Evolutionary conservation across 2,329 filamentous ascomycete species (phyloP).

Genomic region (Ascochyta lentis): DNA sequence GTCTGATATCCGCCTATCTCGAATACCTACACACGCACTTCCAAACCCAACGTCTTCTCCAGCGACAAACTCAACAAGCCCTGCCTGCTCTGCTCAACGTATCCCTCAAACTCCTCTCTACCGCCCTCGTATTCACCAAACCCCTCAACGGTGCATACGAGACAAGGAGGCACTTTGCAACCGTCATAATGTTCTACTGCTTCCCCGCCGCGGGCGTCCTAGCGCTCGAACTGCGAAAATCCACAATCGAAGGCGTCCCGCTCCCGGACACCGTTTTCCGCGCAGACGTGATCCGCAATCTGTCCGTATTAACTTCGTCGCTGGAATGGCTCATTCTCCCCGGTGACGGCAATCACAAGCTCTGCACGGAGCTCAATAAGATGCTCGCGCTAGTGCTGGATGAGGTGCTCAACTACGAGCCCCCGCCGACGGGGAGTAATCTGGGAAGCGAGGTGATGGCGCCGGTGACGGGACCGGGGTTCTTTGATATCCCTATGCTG

Average conservation of each 20-base stretch:
- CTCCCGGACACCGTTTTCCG: slow-evolving; percentile 40
- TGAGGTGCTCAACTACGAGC: slow-evolving; percentile 47
- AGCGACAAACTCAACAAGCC: slow-evolving; percentile 41
- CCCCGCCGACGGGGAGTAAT: slow-evolving; percentile 27
- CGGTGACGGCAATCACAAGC: slow-evolving; percentile 45
- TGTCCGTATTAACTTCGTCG: slow-evolving; percentile 45
- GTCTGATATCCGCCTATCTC: slow-evolving; percentile 42
- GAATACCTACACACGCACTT: slow-evolving; percentile 46
- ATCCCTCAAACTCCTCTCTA: slow-evolving; percentile 43
- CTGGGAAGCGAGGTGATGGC: slow-evolving; percentile 17
- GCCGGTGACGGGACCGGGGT: slow-evolving; percentile 30
- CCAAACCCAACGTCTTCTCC: slow-evolving; percentile 43
- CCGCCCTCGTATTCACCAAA: slow-evolving; percentile 42
- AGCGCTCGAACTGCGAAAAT: slow-evolving; percentile 43
- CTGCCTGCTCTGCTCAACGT: slow-evolving; percentile 42
- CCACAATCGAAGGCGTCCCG: slow-evolving; percentile 41
- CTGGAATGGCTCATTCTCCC: slow-evolving; percentile 45
- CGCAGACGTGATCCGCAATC: slow-evolving; percentile 46
- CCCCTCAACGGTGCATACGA: slow-evolving; percentile 40
- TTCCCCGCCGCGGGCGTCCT: slow-evolving; percentile 46
- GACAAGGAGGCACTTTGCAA: slow-evolving; percentile 42
- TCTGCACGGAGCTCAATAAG: slow-evolving; percentile 47
- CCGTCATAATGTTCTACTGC: slow-evolving; percentile 45
- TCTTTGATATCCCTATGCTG: slow-evolving; percentile 45
- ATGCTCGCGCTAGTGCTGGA: slow-evolving; percentile 45